Base-by-base conservation (phyloP, 345 rosid genomes). In the Raphanus sativus region DNA sequence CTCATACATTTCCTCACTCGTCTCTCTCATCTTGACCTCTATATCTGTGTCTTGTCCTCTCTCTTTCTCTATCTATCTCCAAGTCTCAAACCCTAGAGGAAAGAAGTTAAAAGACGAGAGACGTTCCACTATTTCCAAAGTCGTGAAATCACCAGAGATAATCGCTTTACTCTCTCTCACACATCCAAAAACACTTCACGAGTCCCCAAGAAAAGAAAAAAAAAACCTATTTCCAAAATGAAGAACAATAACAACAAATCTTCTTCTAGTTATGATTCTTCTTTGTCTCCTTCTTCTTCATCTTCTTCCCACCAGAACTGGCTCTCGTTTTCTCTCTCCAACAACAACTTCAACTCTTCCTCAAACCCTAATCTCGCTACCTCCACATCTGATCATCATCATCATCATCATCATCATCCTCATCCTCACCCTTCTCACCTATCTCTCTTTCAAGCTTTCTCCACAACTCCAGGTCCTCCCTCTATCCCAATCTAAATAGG, bases 251-350 rank as follows among this genome's bases (percentile, higher is more conserved):
- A 67, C 67, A 84, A 79, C 86, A 84, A 89, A 75, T 77, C 76
- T 12, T 80, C 82, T 33, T 70, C 82, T 29, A 79, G 71, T 62
- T 74, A 74, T 69, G 82, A 79, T 79, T 74, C 80, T 25, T 80
- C 79, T 80, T 80, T 75, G 82, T 80, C 82, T 80, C 79, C 82
- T 80, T 80, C 78, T 73, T 73, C 82, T 63, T 69, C 79, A 48
- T 74, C 86, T 63, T 67, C 85, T 32, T 42, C 87, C 36, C 75
- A 77, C 24, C 81, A 75, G 42, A 83, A 83, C 75, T 85, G 89
- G 85, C 86, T 86, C 16, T 82, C 85, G 26, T 85, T 86, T 77
- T 86, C 90, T 58, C 91, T 89, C 77, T 86, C 91, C 71, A 83
- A 82, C 77, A 68, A 54, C 54, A 73, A 67, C 62, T 34, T 38